phyloP scores from a whole-genome alignment of 1,139 yeast genomes.

The Nadsonia commutata region DNA sequence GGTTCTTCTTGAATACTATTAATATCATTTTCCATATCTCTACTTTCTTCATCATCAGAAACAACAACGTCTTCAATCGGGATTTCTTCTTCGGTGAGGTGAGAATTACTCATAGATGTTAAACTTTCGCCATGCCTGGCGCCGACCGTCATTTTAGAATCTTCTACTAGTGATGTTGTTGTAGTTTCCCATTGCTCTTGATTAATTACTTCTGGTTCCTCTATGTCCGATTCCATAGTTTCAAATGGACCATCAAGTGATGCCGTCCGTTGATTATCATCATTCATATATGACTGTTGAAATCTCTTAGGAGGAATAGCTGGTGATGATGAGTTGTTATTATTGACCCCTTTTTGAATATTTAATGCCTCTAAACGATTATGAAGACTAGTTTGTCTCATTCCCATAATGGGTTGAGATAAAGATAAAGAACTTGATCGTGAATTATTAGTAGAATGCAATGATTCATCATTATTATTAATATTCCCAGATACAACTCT shows the following conservation, averaged over 20 bases:
- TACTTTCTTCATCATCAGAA: conserved; percentile 30
- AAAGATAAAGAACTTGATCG: neutral
- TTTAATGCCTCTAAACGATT: neutral
- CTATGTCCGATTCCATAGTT: too few relatives aligned
- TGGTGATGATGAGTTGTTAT: neutral
- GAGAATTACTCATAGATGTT: neutral
- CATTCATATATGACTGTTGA: neutral
- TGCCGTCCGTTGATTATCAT: too few relatives aligned
- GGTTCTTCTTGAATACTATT: neutral
- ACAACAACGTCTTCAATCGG: conserved; percentile 36
- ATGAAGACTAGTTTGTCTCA: neutral
- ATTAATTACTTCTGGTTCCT: too few relatives aligned
- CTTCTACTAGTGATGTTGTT: too few relatives aligned
- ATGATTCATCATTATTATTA: neutral
- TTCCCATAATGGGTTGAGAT: neutral
- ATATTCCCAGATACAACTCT: neutral
- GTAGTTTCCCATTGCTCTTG: too few relatives aligned
- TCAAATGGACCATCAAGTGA: too few relatives aligned
- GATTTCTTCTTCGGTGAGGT: conserved; percentile 49
- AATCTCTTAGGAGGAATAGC: neutral
- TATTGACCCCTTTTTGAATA: neutral
- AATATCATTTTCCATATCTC: neutral
- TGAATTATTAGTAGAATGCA: neutral
- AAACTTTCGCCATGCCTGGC: neutral
- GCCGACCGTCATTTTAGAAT: too few relatives aligned